Evolutionary conservation across 1,139 yeast species (phyloP).

Genomic region (Yarrowia galli): DNA sequence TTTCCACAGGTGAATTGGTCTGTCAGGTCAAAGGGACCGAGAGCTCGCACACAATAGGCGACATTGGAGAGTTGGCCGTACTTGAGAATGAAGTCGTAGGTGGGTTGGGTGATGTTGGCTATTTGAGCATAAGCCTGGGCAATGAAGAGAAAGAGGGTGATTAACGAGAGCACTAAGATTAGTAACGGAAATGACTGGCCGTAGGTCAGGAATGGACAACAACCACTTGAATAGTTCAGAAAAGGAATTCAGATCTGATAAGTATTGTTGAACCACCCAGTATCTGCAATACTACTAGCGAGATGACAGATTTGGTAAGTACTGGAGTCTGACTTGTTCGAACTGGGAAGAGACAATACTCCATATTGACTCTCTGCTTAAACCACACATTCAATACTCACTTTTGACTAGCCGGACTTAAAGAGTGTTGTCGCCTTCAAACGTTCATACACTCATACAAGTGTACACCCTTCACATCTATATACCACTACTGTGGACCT

Average conservation of each 20-base stretch:
- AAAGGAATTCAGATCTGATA: no score
- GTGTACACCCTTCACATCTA: neutral
- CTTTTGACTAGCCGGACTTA: no score
- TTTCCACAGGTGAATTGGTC: constrained; percentile 14
- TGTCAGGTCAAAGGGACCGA: neutral
- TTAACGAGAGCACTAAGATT: neutral
- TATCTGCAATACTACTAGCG: no score
- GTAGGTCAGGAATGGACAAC: constrained; percentile 8
- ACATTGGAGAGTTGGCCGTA: constrained; percentile 24
- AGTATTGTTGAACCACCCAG: no score
- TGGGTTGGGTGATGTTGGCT: constrained; percentile 12
- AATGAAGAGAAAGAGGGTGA: neutral
- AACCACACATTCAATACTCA: no score
- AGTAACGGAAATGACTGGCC: neutral
- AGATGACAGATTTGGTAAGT: no score
- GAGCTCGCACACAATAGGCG: constrained; percentile 8
- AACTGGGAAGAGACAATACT: no score
- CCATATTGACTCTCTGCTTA: no score
- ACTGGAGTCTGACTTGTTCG: no score
- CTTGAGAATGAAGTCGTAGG: constrained; percentile 24
- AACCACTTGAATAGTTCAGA: neutral
- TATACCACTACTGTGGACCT: neutral
- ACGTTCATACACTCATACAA: no score
- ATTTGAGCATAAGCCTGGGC: neutral
- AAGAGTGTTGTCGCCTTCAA: no score